Evolutionary conservation across 176 grass and related monocot genomes (phyloP).

Genomic region (Avena sativa): DNA sequence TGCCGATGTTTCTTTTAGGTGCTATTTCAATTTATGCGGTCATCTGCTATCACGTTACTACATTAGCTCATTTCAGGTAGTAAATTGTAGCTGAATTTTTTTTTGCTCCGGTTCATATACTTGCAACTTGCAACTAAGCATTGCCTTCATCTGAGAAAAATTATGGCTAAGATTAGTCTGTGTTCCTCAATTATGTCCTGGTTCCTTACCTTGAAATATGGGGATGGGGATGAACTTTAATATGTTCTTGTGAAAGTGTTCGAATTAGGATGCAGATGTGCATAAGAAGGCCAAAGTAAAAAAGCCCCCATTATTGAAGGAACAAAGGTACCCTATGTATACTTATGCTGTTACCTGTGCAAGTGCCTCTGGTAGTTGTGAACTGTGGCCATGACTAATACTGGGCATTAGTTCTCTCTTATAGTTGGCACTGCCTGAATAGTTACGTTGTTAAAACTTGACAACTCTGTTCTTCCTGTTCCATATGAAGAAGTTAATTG

Average conservation of each 20-base stretch:
- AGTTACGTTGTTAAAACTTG: conserved; percentile 2
- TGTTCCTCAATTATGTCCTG: conserved; percentile 9
- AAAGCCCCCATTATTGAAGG: conserved; percentile 15
- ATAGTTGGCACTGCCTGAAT: neutral
- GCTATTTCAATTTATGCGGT: conserved; percentile 4
- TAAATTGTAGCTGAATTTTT: neutral
- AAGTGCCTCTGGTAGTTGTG: conserved; percentile 34
- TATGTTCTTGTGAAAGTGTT: conserved; percentile 38
- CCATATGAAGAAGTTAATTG: conserved; percentile 15
- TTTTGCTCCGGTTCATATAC: neutral
- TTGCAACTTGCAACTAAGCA: neutral
- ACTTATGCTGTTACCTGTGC: conserved; percentile 9
- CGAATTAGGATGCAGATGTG: conserved; percentile 41
- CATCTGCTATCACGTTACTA: neutral
- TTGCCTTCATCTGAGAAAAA: conserved; percentile 12
- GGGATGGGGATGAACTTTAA: conserved; percentile 2
- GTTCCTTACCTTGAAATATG: neutral
- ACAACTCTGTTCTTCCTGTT: conserved; percentile 31
- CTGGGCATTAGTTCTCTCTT: conserved; percentile 36
- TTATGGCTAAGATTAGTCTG: neutral
- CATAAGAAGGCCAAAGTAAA: conserved; percentile 34
- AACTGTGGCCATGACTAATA: conserved; percentile 26
- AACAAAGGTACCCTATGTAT: conserved; percentile 42
- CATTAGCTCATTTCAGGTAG: neutral
- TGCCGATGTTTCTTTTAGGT: neutral